A percentile compares a stretch with the other conserved stretches of the same genome.
These are phyloP conservation scores for Phylloporus arenicola DNA, from an alignment of 768 basidiomycete species.

Conservation along the genomic window DNA sequence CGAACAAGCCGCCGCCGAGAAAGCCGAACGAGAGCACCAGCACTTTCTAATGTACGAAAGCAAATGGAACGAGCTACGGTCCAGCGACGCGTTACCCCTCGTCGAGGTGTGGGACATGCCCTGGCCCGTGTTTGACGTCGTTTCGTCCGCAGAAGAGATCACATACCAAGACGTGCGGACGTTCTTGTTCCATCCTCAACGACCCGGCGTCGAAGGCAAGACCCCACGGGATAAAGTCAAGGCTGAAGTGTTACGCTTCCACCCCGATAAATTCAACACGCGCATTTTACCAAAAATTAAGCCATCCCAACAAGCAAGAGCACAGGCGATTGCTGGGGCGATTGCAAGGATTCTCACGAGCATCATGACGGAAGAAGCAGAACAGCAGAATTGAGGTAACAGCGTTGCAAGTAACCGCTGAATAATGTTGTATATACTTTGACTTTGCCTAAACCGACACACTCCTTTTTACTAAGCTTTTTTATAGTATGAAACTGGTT, in stretches of 20 bases:
- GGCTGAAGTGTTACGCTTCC: constrained; percentile 47
- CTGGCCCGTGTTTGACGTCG: constrained; percentile 37
- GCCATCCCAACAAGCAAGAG: constrained; percentile 27
- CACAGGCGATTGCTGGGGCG: constrained; percentile 33
- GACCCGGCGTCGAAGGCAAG: constrained; percentile 28
- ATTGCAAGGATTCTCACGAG: constrained; percentile 40
- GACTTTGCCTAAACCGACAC: no score
- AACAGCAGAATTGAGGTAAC: background rate
- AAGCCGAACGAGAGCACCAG: constrained; percentile 5
- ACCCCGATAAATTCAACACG: constrained; percentile 49
- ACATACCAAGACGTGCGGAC: constrained; percentile 29
- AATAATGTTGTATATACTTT: no score
- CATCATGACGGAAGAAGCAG: constrained; percentile 24
- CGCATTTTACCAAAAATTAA: constrained; percentile 33
- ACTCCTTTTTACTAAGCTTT: no score
- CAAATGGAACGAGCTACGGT: constrained; percentile 36
- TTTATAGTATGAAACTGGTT: no score
- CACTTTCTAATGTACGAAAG: constrained; percentile 27
- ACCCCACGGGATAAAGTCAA: constrained; percentile 33
- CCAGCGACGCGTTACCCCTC: constrained; percentile 10
- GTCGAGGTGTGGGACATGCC: constrained; percentile 35
- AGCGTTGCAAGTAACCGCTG: background rate
- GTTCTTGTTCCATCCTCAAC: constrained; percentile 39
- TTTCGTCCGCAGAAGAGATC: constrained; percentile 28
- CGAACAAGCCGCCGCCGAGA: background rate